Evolutionary conservation across 305 asterid genomes (phyloP).

Genomic region (Petunia hybrid): DNA sequence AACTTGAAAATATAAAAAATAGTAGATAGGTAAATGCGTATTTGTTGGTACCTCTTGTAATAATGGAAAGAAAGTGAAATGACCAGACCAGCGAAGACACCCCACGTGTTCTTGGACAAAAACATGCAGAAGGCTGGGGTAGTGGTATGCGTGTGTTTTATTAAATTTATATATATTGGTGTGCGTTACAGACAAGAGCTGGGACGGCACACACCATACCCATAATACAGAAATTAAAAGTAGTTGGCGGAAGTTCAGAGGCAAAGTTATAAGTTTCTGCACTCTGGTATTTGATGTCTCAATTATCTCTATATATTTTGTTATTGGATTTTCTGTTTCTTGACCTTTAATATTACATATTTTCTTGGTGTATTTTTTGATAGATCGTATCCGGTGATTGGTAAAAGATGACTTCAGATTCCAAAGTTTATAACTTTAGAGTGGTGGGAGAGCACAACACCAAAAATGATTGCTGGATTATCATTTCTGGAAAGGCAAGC

Average conservation of each 20-base stretch:
- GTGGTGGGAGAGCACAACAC: slow-evolving; percentile 58
- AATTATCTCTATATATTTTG: background rate
- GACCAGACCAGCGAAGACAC: background rate
- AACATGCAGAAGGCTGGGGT: background rate
- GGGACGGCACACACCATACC: background rate
- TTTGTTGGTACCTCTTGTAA: too few relatives aligned
- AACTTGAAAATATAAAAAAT: too few relatives aligned
- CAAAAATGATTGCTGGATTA: slow-evolving; percentile 68
- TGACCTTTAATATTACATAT: background rate
- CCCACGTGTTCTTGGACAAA: background rate
- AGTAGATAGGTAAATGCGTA: too few relatives aligned
- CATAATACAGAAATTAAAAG: background rate
- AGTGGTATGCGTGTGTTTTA: background rate
- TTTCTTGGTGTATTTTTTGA: background rate
- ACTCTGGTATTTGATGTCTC: background rate
- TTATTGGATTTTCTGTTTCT: background rate
- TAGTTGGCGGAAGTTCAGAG: slow-evolving; percentile 21
- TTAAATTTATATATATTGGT: too few relatives aligned
- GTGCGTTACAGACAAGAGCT: background rate
- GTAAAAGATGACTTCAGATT: slow-evolving; percentile 47
- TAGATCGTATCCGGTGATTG: slow-evolving; percentile 1
- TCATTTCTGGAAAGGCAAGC: slow-evolving; percentile 64
- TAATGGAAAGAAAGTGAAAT: too few relatives aligned
- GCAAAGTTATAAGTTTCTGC: background rate
- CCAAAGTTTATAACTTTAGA: slow-evolving; percentile 48